These are phyloP conservation scores for Amborella trichopoda DNA, from an alignment of 164 flowering plant genomes.

Conservation along the genomic window DNA sequence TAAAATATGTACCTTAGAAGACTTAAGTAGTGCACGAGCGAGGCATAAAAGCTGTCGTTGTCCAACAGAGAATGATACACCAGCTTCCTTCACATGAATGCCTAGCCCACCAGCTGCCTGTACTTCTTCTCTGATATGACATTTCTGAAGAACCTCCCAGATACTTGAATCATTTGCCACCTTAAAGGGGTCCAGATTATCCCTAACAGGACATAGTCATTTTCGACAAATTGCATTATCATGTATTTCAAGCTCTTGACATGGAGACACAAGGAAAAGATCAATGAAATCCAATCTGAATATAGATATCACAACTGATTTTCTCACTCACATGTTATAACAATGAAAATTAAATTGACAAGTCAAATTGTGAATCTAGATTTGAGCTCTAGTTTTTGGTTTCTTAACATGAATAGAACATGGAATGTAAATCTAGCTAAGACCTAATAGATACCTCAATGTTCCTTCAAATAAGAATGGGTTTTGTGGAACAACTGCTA, in stretches of 20 bases:
- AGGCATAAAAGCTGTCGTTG: conserved; percentile 93
- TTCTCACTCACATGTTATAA: too few species aligned
- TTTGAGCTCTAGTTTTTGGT: too few species aligned
- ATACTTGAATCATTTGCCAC: conserved; percentile 38
- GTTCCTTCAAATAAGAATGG: conserved; percentile 92
- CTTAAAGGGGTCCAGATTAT: conserved; percentile 66
- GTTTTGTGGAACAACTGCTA: conserved; percentile 90
- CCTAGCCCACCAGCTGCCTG: conserved; percentile 80
- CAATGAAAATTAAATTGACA: too few species aligned
- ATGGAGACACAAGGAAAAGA: too few species aligned
- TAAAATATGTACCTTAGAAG: conserved; percentile 71
- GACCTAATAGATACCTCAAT: conserved; percentile 5
- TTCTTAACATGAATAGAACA: too few species aligned
- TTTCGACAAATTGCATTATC: background rate
- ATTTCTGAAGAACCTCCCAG: conserved; percentile 69
- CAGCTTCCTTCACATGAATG: conserved; percentile 56
- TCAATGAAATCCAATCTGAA: too few species aligned
- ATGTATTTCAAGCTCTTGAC: too few species aligned
- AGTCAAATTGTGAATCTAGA: too few species aligned
- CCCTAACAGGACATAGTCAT: conserved; percentile 40
- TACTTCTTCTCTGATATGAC: conserved; percentile 75
- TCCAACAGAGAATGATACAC: conserved; percentile 81
- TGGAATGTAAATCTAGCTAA: too few species aligned
- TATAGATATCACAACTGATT: too few species aligned
- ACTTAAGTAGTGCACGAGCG: conserved; percentile 86